Evolutionary conservation across 2,329 filamentous ascomycete species (phyloP), one percentile per base, ranked within the genome.

Genomic region (Penicillium carneum): DNA sequence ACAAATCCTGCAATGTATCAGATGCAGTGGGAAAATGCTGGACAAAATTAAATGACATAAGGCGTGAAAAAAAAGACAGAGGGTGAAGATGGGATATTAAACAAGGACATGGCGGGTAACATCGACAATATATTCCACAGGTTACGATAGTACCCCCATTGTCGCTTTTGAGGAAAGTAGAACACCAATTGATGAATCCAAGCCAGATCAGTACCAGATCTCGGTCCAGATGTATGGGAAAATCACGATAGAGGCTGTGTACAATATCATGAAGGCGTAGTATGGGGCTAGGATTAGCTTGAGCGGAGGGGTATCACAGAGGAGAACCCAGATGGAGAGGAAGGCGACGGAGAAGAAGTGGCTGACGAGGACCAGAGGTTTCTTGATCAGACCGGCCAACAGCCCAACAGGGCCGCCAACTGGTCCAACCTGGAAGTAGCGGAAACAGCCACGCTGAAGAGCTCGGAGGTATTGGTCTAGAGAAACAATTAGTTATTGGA

Each of bases 331-430:
- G 67, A 98, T 92, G 29, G 90, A 88, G 67, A 96, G 86, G 68
- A 98, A 88, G 2, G 95, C 95, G 34, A 99, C 95, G 31, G 88
- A 87, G 80, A 97, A 99, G 82, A 99, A 99, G 79, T 99, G 95
- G 75, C 90, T 91, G 69, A 95, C 88, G 41, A 99, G 87, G 41
- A 93, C 85, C 53, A 88, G 77, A 0, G 95, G 95, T 56, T 88
- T 86, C 51, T 88, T 86, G 67, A 96, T 88, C 59, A 98, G 84
- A 14, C 93, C 95, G 0, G 87, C 92, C 9, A 99, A 83, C 62
- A 99, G 82, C 33, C 91, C 90, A 47, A 90, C 88, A 2, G 95
- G 95, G 36, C 90, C 92, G 64, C 91, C 87, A 23, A 92, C 86
- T 49, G 88, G 86, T 43, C 89, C 89, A 36, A 83, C 84, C 74